Evolutionary conservation across 805 yeast genomes (phyloP).

Genomic region (Ogataea wickerhamii): DNA sequence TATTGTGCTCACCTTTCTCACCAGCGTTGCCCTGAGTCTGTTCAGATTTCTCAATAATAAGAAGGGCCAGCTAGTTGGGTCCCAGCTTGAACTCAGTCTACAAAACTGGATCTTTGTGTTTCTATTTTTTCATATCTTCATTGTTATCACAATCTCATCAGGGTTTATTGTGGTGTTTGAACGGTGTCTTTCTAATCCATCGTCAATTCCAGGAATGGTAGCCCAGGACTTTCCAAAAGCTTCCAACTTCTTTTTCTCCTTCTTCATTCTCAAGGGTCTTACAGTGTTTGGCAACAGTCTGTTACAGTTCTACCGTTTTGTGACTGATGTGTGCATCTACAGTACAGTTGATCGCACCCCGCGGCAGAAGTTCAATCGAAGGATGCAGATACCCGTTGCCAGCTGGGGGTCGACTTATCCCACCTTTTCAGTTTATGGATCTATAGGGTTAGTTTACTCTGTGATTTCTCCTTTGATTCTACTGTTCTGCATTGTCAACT

Average conservation of each 20-base stretch:
- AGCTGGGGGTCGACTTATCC: conserved; percentile 83
- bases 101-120: conserved; percentile 79
- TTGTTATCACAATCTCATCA: conserved; percentile 81
- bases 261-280: conserved; percentile 68
- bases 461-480: conserved; percentile 77
- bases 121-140: conserved; percentile 74
- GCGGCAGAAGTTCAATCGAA: conserved; percentile 46
- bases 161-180: conserved; percentile 65
- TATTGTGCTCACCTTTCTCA: conserved; percentile 55
- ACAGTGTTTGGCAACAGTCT: conserved; percentile 72
- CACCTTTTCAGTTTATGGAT: conserved; percentile 68
- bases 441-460: conserved; percentile 75
- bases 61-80: conserved; percentile 59
- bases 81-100: conserved; percentile 62
- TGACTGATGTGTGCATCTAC: conserved; percentile 36
- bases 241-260: conserved; percentile 80
- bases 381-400: conserved; percentile 42
- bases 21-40: conserved; percentile 56
- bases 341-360: conserved; percentile 55
- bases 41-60: conserved; percentile 52
- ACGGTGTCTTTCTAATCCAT: conserved; percentile 63
- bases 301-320: conserved; percentile 53
- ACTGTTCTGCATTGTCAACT: conserved; percentile 54
- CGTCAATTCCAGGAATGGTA: conserved; percentile 63
- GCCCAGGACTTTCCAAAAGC: conserved; percentile 83